A percentile compares a stretch with the other conserved stretches of the same genome.
phyloP scores from a whole-genome alignment of 2,329 filamentous ascomycete genomes.

The Monosporascus sp. region DNA sequence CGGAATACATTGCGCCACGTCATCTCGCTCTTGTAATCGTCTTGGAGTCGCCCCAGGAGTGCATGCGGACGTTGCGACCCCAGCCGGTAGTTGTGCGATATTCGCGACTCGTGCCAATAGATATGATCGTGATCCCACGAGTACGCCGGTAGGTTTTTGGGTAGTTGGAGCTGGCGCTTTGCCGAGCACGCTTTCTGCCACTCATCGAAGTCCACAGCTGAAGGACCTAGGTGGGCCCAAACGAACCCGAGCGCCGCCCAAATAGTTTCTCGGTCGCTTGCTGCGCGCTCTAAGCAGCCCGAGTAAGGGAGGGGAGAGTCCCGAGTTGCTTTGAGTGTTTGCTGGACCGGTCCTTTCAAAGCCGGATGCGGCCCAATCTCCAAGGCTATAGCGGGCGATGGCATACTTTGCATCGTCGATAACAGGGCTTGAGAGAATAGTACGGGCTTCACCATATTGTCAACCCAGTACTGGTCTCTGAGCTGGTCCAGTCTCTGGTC shows the following conservation, averaged over 20 bases:
- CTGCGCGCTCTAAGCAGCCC: background rate
- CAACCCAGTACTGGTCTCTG: conserved; percentile 24
- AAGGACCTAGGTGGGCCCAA: background rate
- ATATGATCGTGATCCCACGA: too few relatives aligned
- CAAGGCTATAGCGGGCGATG: conserved; percentile 22
- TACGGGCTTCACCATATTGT: conserved; percentile 29
- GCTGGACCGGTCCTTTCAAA: conserved; percentile 26
- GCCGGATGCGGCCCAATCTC: conserved; percentile 33
- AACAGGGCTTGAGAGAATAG: conserved; percentile 25
- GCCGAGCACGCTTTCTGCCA: background rate
- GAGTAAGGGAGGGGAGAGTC: background rate
- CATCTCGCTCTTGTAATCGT: too few relatives aligned
- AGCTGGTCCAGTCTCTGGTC: background rate
- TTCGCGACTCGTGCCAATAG: too few relatives aligned
- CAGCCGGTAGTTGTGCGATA: too few relatives aligned
- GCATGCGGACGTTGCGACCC: too few relatives aligned
- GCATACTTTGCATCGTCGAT: background rate
- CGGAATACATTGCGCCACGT: too few relatives aligned
- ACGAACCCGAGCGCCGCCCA: background rate
- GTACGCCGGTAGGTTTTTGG: too few relatives aligned
- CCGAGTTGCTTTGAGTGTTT: conserved; percentile 18
- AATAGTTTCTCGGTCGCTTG: background rate
- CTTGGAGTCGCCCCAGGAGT: too few relatives aligned
- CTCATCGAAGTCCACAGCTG: background rate
- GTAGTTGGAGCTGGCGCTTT: too few relatives aligned